Evolutionary conservation across 2,329 filamentous ascomycete genomes (phyloP), one percentile per base, ranked within the genome.

Genomic region (Clathrospora elynae): DNA sequence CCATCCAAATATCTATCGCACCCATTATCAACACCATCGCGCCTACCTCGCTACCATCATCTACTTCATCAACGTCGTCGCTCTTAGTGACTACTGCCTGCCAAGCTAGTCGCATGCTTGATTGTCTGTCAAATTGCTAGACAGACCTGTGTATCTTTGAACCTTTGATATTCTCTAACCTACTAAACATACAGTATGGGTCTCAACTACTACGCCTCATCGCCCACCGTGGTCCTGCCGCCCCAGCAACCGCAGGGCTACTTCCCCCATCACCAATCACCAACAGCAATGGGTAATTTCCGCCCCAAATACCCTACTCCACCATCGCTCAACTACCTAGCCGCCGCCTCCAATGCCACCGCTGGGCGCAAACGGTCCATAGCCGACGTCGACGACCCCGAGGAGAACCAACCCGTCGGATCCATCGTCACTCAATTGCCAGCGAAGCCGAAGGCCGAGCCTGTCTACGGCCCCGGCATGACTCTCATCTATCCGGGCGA

Each of bases 301-400:
- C 63, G 65, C 46, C 66, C 65, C 51, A 71, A 68, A 51, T 69
- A 67, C 54, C 70, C 70, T 53, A 69, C 64, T 51, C 69, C 69
- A 44, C 70, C 70, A 44, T 72, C 70, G 51, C 61, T 73, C 61
- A 73, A 73, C 55, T 73, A 73, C 57, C 67, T 70, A 60, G 69
- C 70, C 49, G 65, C 67, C 48, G 58, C 63, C 20, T 67, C 66
- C 54, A 71, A 70, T 55, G 55, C 66, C 56, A 61, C 74, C 51
- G 81, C 81, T 56, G 85, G 87, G 55, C 84, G 86, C 65, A 91
- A 91, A 73, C 84, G 87, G 57, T 88, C 86, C 50, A 81, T 87
- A 64, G 85, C 88, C 61, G 87, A 91, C 68, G 85, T 87, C 42
- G 87, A 88, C 58, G 87, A 88, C 58, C 81, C 88, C 38, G 80